These are phyloP conservation scores for Durusdinium trenchii DNA, from an alignment of 73 alveolate genomes.

Conservation along the genomic window DNA sequence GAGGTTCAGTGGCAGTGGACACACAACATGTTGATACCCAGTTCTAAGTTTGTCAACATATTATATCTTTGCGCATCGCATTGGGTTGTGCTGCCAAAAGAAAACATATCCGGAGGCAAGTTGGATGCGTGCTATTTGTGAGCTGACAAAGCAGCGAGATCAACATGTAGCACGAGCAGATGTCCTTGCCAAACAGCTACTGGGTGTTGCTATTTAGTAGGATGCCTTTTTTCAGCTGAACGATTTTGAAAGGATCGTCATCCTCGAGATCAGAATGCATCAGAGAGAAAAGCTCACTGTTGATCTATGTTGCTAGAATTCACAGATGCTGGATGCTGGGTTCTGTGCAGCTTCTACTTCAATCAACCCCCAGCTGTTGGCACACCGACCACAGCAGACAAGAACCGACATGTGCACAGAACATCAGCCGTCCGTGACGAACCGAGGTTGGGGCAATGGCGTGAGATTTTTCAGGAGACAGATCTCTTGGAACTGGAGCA, in stretches of 20 bases:
- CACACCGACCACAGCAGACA: not conserved
- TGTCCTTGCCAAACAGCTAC: not conserved
- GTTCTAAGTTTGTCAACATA: too few species aligned
- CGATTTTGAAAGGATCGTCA: too few species aligned
- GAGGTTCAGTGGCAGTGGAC: too few species aligned
- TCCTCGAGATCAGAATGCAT: too few species aligned
- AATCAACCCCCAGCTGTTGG: not conserved
- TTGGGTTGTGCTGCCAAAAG: too few species aligned
- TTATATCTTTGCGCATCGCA: too few species aligned
- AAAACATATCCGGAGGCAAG: conserved; percentile 8
- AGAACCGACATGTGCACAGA: too few species aligned
- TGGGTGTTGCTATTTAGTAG: not conserved
- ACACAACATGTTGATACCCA: too few species aligned
- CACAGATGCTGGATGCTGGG: too few species aligned
- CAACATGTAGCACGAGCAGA: not conserved
- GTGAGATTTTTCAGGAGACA: conserved; percentile 24
- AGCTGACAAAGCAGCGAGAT: conserved; percentile 43
- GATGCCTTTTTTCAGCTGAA: not conserved
- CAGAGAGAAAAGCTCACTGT: not conserved
- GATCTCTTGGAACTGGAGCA: not conserved
- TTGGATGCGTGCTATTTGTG: conserved; percentile 5
- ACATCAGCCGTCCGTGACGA: too few species aligned
- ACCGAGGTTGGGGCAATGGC: conserved; percentile 35
- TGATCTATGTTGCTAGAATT: not conserved
- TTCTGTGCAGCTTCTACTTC: too few species aligned